These are phyloP conservation scores for Penicillium brevicompactum DNA, from an alignment of 2,329 filamentous ascomycete species.

Conservation along the genomic window DNA sequence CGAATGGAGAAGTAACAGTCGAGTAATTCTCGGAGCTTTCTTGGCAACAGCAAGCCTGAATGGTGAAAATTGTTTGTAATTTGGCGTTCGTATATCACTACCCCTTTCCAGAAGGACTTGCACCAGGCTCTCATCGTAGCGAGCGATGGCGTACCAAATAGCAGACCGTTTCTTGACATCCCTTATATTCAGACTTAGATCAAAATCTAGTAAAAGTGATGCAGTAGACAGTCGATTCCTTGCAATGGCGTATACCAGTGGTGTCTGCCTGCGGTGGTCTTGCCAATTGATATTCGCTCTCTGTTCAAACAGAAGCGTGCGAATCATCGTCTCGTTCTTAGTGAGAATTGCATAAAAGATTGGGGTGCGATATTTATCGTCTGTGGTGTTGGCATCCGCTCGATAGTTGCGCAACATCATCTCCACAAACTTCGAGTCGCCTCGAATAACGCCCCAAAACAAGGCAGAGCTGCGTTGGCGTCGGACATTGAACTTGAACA, in stretches of 20 bases:
- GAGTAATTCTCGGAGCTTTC: too few relatives aligned
- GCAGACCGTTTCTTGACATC: slow-evolving; percentile 1
- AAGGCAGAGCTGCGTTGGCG: too few relatives aligned
- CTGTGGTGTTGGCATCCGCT: slow-evolving; percentile 4
- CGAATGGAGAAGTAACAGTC: too few relatives aligned
- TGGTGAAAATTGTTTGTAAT: too few relatives aligned
- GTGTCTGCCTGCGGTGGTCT: too few relatives aligned
- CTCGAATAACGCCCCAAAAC: too few relatives aligned
- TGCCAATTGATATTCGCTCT: too few relatives aligned
- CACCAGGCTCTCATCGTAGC: slow-evolving; percentile 3
- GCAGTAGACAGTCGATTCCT: neutral
- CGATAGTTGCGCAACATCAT: neutral
- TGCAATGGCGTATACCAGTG: slow-evolving; percentile 3
- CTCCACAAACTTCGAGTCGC: neutral
- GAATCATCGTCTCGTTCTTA: slow-evolving; percentile 3
- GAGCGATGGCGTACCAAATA: slow-evolving; percentile 3
- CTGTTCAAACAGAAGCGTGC: neutral
- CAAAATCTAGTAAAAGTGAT: slow-evolving; percentile 5
- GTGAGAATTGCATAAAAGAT: slow-evolving; percentile 2
- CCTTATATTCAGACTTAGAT: neutral
- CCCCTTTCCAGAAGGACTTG: too few relatives aligned
- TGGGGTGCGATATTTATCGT: slow-evolving; percentile 3
- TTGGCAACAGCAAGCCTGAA: too few relatives aligned
- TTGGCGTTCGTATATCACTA: too few relatives aligned
- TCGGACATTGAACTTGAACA: slow-evolving; percentile 8